Conservation (phyloP, 257 asterid species). For the Capsicum chinense region DNA sequence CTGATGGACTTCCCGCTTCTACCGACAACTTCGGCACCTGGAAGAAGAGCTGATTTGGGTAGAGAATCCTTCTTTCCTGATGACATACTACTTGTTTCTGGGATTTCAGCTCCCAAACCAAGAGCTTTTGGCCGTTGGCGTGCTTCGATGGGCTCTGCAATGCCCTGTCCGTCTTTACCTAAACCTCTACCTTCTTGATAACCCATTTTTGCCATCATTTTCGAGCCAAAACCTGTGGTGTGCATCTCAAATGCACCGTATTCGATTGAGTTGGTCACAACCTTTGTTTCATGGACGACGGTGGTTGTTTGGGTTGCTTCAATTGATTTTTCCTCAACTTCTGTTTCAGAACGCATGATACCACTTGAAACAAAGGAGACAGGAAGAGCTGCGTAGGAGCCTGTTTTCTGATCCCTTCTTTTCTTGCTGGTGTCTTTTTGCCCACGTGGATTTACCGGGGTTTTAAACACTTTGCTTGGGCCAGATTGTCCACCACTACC, state of each 20-base stretch:
- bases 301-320: constrained; percentile 49
- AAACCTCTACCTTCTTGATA: constrained; percentile 76
- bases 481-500: constrained; percentile 44
- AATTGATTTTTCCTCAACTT: constrained; percentile 38
- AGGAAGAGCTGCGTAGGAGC: constrained; percentile 78
- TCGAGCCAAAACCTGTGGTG: constrained; percentile 97
- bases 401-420: constrained; percentile 49
- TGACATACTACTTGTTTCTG: constrained; percentile 50
- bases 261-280: constrained; percentile 41
- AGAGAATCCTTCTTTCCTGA: constrained; percentile 33
- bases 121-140: constrained; percentile 86
- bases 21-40: constrained; percentile 33
- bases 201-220: constrained; percentile 98
- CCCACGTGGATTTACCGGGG: constrained; percentile 32
- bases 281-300: constrained; percentile 39
- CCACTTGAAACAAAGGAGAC: constrained; percentile 87
- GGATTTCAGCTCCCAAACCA: constrained; percentile 83
- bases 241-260: constrained; percentile 87
- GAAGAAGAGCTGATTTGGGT: constrained; percentile 33
- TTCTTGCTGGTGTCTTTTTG: constrained; percentile 50
- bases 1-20: constrained; percentile 41
- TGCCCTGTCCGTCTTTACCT: constrained; percentile 90
- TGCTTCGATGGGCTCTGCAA: constrained; percentile 78
- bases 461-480: constrained; percentile 43
- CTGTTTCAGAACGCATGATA: constrained; percentile 51